Evolutionary conservation across 73 alveolate species (phyloP), one percentile per base, ranked within the genome.

Genomic region (Uronychia setigera): DNA sequence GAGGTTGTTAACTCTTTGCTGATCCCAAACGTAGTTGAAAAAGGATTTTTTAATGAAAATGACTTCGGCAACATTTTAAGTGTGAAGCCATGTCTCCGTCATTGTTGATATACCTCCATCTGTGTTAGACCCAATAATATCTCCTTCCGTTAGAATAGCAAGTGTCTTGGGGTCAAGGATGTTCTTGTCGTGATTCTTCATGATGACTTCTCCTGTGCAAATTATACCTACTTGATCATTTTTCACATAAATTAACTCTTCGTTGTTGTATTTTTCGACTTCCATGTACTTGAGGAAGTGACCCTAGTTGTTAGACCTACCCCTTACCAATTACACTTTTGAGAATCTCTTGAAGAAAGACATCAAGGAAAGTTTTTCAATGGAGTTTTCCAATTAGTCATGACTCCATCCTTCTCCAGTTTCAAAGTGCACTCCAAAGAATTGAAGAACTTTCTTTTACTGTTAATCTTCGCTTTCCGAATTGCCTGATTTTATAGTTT

Each of bases 61-160:
- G 31, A 85, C 85, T 59, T 90, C 95, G 0, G 89, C 59, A 0
- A 85, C 88, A 29, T 58, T 33, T 29, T 77, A 29, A 19, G 91
- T 88, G 26, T 59, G 77, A n/a, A 80, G 27, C 86, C 91, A 85
- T 14, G 85, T 82, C 33, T 85, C 92, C 31, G 89, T 85, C 74
- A 59, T 85, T 29, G 35, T 67, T 5, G 92, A 46, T 0, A 90
- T 59, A 0, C 95, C 95, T 28, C 81, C 86, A 85, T 90, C 95
- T 13, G 59, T 31, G 29, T 79, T 79, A 74, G 32, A 87, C 31
- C 93, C 95, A 29, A 90, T 35, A 25, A 90, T 85, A 74, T 90
- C 90, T 0, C 95, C 95, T 31, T 74, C 58, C 29, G 34, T 59
- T 25, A 26, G 67, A 35, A 82, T 85, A 0, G 90, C 95, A 28